Conservation (phyloP, 1,139 yeast species). For the Lodderomyces pseudojiufengensis region DNA sequence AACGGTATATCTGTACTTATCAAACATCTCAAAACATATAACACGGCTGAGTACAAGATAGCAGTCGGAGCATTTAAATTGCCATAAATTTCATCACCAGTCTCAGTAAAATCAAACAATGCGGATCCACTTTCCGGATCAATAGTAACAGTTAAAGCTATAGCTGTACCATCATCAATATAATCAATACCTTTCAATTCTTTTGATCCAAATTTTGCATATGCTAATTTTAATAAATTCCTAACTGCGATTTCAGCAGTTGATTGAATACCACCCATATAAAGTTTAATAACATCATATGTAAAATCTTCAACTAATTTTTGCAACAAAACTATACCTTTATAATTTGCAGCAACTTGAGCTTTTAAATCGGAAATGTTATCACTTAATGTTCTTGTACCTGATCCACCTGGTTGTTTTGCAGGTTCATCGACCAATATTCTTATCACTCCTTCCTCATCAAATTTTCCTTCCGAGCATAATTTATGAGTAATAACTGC, state of each 20-base stretch:
- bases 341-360: constrained; percentile 42
- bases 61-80: constrained; percentile 54
- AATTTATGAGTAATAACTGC: constrained; percentile 39
- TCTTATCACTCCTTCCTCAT: constrained; percentile 38
- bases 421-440: constrained; percentile 42
- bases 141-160: constrained; percentile 32
- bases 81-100: constrained; percentile 44
- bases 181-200: constrained; percentile 35
- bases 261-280: constrained; percentile 42
- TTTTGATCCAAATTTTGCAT: constrained; percentile 34
- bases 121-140: constrained; percentile 35
- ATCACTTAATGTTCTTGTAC: constrained; percentile 40
- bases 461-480: constrained; percentile 35
- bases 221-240: constrained; percentile 34
- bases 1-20: constrained; percentile 77
- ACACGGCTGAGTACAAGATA: constrained; percentile 74
- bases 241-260: constrained; percentile 44
- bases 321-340: constrained; percentile 35
- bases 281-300: constrained; percentile 33
- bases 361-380: constrained; percentile 44
- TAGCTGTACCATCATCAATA: constrained; percentile 45
- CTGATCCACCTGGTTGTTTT: constrained; percentile 45
- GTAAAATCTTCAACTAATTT: constrained; percentile 31
- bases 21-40: constrained; percentile 72
- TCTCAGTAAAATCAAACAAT: constrained; percentile 37